Evolutionary conservation across 345 rosid genomes (phyloP).

Genomic region (Eucalyptus decipiens): DNA sequence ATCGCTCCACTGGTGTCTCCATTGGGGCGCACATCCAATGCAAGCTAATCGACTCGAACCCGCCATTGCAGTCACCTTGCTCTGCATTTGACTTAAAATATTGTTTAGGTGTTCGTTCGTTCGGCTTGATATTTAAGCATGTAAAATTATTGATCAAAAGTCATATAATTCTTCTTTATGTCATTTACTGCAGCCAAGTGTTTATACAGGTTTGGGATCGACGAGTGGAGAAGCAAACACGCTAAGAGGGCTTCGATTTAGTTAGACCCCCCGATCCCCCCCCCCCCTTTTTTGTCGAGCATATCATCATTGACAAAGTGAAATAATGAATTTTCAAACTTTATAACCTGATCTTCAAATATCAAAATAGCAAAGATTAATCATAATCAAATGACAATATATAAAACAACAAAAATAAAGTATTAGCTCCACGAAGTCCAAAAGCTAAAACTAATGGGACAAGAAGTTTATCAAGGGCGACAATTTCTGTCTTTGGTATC

Average conservation of each 20-base stretch:
- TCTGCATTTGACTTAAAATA: not conserved
- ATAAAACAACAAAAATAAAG: not conserved
- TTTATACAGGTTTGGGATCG: not conserved
- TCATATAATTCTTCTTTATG: not conserved
- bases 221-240: not conserved
- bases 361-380: not conserved
- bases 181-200: not conserved
- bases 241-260: not conserved
- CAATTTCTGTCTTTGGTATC: not conserved
- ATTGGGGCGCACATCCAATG: not conserved
- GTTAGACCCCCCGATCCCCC: too few relatives aligned
- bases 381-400: not conserved
- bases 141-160: not conserved
- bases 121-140: not conserved
- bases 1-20: not conserved
- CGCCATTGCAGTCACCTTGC: not conserved
- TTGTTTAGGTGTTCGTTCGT: not conserved
- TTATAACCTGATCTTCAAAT: not conserved
- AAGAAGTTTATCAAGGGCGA: not conserved
- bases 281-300: too few relatives aligned
- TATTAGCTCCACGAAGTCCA: not conserved
- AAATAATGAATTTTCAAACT: not conserved
- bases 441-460: not conserved
- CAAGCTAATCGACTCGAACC: not conserved
- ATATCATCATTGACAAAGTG: not conserved